Evolutionary conservation across 257 asterid genomes (phyloP).

Genomic region (Solanum etuberosum): DNA sequence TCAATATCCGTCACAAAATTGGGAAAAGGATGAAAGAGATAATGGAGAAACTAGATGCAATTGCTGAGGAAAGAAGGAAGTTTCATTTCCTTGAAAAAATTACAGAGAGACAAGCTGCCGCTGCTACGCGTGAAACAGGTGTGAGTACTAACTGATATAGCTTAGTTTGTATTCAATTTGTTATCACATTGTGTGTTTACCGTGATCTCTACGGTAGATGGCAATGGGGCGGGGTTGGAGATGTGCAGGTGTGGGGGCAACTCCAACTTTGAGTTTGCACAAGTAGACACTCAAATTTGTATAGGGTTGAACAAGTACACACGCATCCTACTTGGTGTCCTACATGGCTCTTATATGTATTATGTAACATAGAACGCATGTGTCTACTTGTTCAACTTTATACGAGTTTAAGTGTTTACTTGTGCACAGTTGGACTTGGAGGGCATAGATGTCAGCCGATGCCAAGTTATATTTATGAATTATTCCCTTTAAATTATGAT

Average conservation of each 20-base stretch:
- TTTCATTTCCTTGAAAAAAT: constrained; percentile 3
- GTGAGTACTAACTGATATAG: not conserved
- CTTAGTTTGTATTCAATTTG: not conserved
- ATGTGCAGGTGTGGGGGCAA: not conserved
- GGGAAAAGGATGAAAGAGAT: constrained; percentile 7
- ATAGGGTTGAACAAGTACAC: not conserved
- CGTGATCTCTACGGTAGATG: not conserved
- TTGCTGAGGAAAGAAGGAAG: constrained; percentile 10
- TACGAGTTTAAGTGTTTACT: not conserved
- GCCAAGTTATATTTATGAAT: not conserved
- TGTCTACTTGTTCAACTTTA: not conserved
- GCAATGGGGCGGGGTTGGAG: not conserved
- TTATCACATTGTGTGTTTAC: not conserved
- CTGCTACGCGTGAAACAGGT: not conserved
- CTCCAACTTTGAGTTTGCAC: not conserved
- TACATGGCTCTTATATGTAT: too few relatives aligned
- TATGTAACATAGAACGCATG: accelerated
- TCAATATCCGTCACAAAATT: constrained; percentile 5
- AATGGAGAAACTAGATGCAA: not conserved
- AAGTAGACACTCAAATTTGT: not conserved
- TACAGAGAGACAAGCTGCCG: not conserved
- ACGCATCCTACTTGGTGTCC: not conserved
- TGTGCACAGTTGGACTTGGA: not conserved
- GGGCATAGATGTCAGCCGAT: accelerated
- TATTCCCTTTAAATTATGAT: not conserved